A percentile compares a stretch with the other conserved stretches of the same genome.
These are phyloP conservation scores for Lipomyces sp. DNA, from an alignment of 805 yeast genomes.

Conservation along the genomic window DNA sequence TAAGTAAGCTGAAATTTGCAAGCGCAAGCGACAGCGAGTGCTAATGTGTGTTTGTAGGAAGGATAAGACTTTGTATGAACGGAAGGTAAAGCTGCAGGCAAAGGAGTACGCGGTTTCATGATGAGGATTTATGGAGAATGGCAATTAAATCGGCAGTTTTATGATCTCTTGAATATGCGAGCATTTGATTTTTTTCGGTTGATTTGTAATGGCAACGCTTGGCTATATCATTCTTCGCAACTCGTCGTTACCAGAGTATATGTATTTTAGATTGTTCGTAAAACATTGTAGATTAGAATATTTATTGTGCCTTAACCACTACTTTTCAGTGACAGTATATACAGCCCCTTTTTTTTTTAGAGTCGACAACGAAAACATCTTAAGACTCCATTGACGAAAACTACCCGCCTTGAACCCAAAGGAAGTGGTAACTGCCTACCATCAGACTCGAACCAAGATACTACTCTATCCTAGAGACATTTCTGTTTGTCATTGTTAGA, in stretches of 20 bases:
- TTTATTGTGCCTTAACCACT: neutral
- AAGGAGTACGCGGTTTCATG: slow-evolving; percentile 57
- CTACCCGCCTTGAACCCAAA: neutral
- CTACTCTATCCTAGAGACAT: neutral
- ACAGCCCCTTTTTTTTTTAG: neutral
- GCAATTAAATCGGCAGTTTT: neutral
- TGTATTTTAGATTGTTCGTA: neutral
- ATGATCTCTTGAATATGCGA: neutral
- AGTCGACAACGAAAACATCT: no score
- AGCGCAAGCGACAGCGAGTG: neutral
- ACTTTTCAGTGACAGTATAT: neutral
- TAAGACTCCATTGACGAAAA: no score
- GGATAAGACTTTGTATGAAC: slow-evolving; percentile 71
- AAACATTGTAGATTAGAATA: slow-evolving; percentile 7
- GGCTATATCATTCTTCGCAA: neutral
- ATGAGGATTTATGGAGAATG: neutral
- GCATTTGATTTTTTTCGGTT: neutral
- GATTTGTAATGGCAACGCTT: neutral
- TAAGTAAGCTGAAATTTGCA: slow-evolving; percentile 21
- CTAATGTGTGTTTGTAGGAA: slow-evolving; percentile 49
- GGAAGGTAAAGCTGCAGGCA: slow-evolving; percentile 81
- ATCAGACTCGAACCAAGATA: neutral
- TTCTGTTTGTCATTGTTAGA: neutral
- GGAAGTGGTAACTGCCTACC: neutral
- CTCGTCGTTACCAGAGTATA: neutral